Evolutionary conservation across 129 eudicot genomes (phyloP).

Genomic region (Deinandra increscens): DNA sequence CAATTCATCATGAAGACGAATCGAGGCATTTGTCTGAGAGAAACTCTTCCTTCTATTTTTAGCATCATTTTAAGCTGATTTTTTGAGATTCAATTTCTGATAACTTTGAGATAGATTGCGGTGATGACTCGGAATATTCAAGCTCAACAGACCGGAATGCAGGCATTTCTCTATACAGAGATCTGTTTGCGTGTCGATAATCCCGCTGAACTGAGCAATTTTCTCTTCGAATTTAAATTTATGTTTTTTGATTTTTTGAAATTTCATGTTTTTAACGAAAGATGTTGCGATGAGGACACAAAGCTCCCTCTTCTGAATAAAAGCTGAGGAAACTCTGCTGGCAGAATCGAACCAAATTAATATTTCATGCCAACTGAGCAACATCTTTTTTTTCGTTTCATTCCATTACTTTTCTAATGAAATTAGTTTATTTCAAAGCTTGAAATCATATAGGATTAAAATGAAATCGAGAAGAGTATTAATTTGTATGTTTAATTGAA

Average conservation of each 20-base stretch:
- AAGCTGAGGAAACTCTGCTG: slow-evolving; percentile 10
- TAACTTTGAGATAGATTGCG: not conserved
- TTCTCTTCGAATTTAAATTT: not conserved
- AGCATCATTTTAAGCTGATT: not conserved
- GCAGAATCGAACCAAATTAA: slow-evolving; percentile 12
- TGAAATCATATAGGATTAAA: too few relatives aligned
- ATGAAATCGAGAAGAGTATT: too few relatives aligned
- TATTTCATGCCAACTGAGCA: slow-evolving; percentile 11
- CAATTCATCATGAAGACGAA: slow-evolving; percentile 28
- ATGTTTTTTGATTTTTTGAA: too few relatives aligned
- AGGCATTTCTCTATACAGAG: slow-evolving; percentile 32
- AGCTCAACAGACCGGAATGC: slow-evolving; percentile 81
- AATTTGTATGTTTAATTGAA: too few relatives aligned
- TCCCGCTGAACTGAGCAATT: slow-evolving; percentile 80
- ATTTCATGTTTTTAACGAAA: too few relatives aligned
- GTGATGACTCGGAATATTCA: slow-evolving; percentile 62
- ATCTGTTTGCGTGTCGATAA: slow-evolving; percentile 58
- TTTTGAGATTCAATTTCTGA: too few relatives aligned
- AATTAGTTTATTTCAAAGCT: too few relatives aligned
- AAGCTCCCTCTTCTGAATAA: not conserved
- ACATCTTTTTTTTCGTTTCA: too few relatives aligned
- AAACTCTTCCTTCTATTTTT: not conserved
- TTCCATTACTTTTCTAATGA: too few relatives aligned
- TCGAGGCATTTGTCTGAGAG: slow-evolving; percentile 45
- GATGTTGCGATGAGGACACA: too few relatives aligned